Evolutionary conservation across 495 filamentous ascomycete genomes (phyloP).

Genomic region (Tuber umbilicatum): DNA sequence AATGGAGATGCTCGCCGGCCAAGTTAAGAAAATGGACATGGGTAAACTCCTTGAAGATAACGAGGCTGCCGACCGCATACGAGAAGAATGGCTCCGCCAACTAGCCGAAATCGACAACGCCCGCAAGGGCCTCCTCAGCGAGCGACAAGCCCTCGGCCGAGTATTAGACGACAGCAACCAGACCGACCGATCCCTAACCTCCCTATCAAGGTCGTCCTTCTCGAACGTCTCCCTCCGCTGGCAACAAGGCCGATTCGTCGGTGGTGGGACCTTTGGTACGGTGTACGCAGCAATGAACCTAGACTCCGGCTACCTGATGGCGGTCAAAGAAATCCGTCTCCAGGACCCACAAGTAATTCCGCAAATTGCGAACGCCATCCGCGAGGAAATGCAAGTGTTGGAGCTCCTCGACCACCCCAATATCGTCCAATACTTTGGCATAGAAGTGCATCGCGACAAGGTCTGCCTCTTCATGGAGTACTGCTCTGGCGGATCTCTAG

Average conservation of each 20-base stretch:
- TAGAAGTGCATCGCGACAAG: conserved; percentile 95
- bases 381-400: conserved; percentile 93
- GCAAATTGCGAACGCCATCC: conserved; percentile 83
- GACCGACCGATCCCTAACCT: conserved; percentile 88
- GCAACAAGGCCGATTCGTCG: conserved; percentile 97
- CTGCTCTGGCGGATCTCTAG: conserved; percentile 90
- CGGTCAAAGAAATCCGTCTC: conserved; percentile 94
- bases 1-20: conserved; percentile 67
- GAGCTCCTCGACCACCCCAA: conserved; percentile 95
- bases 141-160: conserved; percentile 78
- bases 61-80: conserved; percentile 66
- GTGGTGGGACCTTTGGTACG: conserved; percentile 92
- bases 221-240: conserved; percentile 91
- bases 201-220: conserved; percentile 74
- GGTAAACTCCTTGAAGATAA: conserved; percentile 75
- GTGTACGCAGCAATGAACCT: conserved; percentile 96
- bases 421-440: conserved; percentile 94
- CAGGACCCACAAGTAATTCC: conserved; percentile 96
- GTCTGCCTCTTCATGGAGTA: conserved; percentile 99
- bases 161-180: conserved; percentile 92
- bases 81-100: conserved; percentile 62
- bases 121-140: conserved; percentile 71
- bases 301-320: conserved; percentile 93
- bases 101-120: conserved; percentile 68
- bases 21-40: conserved; percentile 66